These are phyloP conservation scores for Cucumis melo DNA, from an alignment of 306 rosid genomes.

Conservation along the genomic window DNA sequence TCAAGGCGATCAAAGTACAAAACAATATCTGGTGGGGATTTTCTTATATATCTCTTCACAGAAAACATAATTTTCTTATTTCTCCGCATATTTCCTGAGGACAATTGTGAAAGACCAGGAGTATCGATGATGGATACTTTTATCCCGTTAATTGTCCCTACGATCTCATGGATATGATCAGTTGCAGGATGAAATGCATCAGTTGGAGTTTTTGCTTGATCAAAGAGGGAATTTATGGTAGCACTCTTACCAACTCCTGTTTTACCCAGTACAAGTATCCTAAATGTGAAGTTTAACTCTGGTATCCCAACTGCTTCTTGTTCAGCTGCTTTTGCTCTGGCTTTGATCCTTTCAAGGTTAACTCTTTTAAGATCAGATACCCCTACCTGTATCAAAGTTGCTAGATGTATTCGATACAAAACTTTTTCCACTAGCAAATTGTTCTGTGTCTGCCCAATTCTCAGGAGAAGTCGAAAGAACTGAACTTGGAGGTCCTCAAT, in stretches of 20 bases:
- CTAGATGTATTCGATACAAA: constrained; percentile 81
- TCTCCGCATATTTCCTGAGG: constrained; percentile 43
- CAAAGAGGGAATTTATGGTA: constrained; percentile 82
- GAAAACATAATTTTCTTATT: constrained; percentile 75
- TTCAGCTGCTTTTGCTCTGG: constrained; percentile 39
- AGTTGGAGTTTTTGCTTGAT: constrained; percentile 55
- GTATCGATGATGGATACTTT: constrained; percentile 68
- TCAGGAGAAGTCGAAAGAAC: constrained; percentile 53
- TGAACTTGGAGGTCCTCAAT: constrained; percentile 64
- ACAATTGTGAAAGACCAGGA: constrained; percentile 70
- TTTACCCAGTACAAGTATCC: constrained; percentile 83
- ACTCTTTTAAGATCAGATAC: constrained; percentile 60
- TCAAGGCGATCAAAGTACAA: constrained; percentile 87
- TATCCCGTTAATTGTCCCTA: constrained; percentile 61
- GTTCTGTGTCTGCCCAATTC: constrained; percentile 57
- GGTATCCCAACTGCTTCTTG: constrained; percentile 50
- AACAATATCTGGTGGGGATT: constrained; percentile 82
- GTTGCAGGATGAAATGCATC: constrained; percentile 94
- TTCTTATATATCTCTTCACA: constrained; percentile 63
- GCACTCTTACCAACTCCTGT: constrained; percentile 99
- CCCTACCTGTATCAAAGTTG: constrained; percentile 66
- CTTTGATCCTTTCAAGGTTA: constrained; percentile 30
- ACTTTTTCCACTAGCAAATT: constrained; percentile 66
- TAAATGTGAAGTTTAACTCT: constrained; percentile 53
- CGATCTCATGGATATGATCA: constrained; percentile 56